Base-by-base conservation (phyloP, 2,329 filamentous ascomycete species). In the Cladobotryum protrusum region DNA sequence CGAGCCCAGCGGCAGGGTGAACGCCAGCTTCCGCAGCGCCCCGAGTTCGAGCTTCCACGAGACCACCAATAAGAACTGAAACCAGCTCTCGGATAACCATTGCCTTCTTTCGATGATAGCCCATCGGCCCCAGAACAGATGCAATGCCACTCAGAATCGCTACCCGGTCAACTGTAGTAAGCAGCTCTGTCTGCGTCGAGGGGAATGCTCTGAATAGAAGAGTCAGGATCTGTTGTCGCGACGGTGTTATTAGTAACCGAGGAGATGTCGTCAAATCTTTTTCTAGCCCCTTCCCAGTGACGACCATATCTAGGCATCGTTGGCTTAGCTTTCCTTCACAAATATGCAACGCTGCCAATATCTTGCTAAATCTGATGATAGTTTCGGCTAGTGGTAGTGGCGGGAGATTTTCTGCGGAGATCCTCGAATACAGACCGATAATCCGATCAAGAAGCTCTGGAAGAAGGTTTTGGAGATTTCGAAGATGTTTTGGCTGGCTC, bases 1-100 rank as follows among this genome's bases (percentile, higher is more conserved):
- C 84, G 45, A 96, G 72, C 0, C 89, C 91, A 9, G 92, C 89
- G 15, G 92, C 92, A 37, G 93, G 93, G 68, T 97, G 92, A 34
- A 99, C 89, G 3, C 92, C 93, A 61, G 93, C 88, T 63, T 97
- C 93, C n/a, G 93, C 91, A 37, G 93, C 93, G 32, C 92, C 92
- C 43, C 92, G 79, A 43, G 95, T 96, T 36, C 93, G 81, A 14
- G 93, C 93, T 67, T 96, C 89, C 4, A 96, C 85, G 8, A 99
- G 76, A 3, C 88, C 90, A 33, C 85, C 85, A 47, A 95, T 88
- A 37, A 97, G 75, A 14, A 90, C 83, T 3, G 84, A 85, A 8
- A 99, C 78, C 45, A 97, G 77, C 61, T 96, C 90, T 58, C 88
- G 85, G 59, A 96, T 78, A 1, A 96, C 82, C 70, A 97, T 86